Base-by-base conservation (phyloP, 1,284 basidiomycete genomes). In the Boletus sp. region DNA sequence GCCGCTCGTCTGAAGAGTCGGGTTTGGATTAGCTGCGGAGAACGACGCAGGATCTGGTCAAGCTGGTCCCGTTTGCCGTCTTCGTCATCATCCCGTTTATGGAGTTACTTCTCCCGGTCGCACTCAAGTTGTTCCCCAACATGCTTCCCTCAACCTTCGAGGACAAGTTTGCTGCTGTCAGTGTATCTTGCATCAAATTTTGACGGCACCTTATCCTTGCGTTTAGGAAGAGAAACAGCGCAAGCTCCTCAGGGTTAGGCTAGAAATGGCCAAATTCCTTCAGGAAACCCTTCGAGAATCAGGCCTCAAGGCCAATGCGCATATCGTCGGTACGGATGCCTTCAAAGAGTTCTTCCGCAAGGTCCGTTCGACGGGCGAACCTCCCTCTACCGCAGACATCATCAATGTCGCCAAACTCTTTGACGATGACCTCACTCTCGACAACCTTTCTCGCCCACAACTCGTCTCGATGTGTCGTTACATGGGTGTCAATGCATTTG, bases 341-440 rank as follows among this genome's bases (percentile, higher is more conserved):
- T 99, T 99, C 84, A 98, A 98, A 74, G 95, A 98, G 77, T 99
- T 99, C 79, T 99, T 99, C 90, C 88, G 95, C 73, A 99, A 99
- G 81, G 93, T 98, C 63, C 91, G 97, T 59, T 92, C 93, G 11
- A 99, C 96, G 2, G 97, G 97, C 61, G 97, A 98, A 80, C 85
- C 89, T 2, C 97, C 97, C 23, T 95, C 95, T 3, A 82, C 88
- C 9, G 78, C 87, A 63, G 97, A 99, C 72, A 86, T 98, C 65
- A 88, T 98, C 80, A 94, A 90, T 69, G 97, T 99, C 31, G 97
- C 97, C 56, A 95, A 94, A 72, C 85, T 98, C 49, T 99, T 99
- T 75, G 94, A 98, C 74, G 95, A 98, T 70, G 97, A 99, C 72
- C 84, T 99, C 62, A 98, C 97, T 1, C 86, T 99, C 60, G 97